Conservation (phyloP, 768 basidiomycete genomes). For the Trametes cinnabarina region DNA sequence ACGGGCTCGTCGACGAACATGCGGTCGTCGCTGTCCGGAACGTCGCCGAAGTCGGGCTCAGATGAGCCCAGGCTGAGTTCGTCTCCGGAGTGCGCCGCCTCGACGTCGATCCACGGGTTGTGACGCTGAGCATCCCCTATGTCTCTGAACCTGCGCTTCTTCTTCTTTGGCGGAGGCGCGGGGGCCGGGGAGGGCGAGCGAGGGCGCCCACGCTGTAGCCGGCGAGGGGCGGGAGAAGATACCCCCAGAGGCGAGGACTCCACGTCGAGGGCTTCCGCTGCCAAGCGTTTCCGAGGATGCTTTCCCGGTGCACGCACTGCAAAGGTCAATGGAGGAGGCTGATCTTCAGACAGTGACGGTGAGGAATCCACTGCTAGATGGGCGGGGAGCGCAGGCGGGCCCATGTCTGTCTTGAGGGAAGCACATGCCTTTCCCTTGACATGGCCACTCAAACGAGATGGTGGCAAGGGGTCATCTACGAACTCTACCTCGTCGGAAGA, state of each 20-base stretch:
- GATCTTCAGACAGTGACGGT: conserved; percentile 16
- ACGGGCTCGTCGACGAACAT: conserved; percentile 62
- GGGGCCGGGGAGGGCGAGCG: conserved; percentile 12
- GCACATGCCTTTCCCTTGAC: background rate
- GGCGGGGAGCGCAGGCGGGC: conserved; percentile 37
- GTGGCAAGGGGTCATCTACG: background rate
- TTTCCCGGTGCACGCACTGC: conserved; percentile 42
- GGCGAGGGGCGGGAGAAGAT: conserved; percentile 34
- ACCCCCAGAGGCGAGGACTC: conserved; percentile 32
- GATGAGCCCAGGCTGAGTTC: conserved; percentile 67
- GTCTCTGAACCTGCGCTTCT: conserved; percentile 31
- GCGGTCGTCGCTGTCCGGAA: conserved; percentile 62
- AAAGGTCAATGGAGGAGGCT: conserved; percentile 42
- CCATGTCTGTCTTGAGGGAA: conserved; percentile 24
- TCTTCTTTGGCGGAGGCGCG: conserved; percentile 16
- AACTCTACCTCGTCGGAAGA: conserved; percentile 10
- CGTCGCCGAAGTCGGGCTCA: conserved; percentile 43
- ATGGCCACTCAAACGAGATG: background rate
- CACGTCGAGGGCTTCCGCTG: conserved; percentile 20
- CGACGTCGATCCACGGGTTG: conserved; percentile 59
- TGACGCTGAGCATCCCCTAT: conserved; percentile 35
- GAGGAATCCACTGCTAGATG: conserved; percentile 22
- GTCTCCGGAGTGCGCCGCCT: conserved; percentile 79
- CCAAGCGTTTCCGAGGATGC: conserved; percentile 27
- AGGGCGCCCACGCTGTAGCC: conserved; percentile 24